Evolutionary conservation across 1,139 yeast genomes (phyloP), one percentile per base, ranked within the genome.

Genomic region (Debaryomycetaceae sp.): DNA sequence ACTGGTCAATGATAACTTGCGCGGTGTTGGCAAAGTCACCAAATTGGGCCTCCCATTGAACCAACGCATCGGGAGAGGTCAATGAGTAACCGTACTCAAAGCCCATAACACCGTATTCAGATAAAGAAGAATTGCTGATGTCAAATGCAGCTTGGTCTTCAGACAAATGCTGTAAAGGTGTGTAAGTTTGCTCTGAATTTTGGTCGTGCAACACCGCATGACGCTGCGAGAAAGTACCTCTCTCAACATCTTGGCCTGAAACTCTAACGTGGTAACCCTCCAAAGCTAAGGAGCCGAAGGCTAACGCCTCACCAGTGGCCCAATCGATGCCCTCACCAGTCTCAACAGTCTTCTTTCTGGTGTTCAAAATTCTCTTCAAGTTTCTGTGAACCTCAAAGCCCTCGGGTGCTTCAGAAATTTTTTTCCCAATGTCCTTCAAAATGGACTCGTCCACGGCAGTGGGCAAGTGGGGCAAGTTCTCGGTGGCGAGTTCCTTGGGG

Each of bases 21-120:
- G 96, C 98, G 48, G 97, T 91, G 74, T 93, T 93, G 52, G 98
- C 98, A 51, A 93, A 93, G 68, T 93, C 99, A 77, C 99, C 99
- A 51, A 93, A 93, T 71, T 93, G 99, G 35, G 98, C 98, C 70
- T 93, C 99, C 99, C 99, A 93, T 71, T 83, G 83, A 36, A 91
- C 97, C 40, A 85, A 77, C 36, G 96, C 65, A 57, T 91, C 96
- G 43, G 99, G 99, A 32, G 95, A 84, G 40, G 96, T 84, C 62
- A 93, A 75, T 7, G 98, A 91, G 72, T 91, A 93, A 66, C 99
- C 99, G 58, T 93, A 93, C 67, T 93, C 99, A 60, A 86, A 93
- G 47, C 98, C 97, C 89, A 91, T 83, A 35, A 86, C 96, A 75
- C 98, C 99, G 60, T 88, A 93, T 68, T 93, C 99, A 28, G 97